phyloP scores from a whole-genome alignment of 345 rosid genomes.

The Salix udensis region DNA sequence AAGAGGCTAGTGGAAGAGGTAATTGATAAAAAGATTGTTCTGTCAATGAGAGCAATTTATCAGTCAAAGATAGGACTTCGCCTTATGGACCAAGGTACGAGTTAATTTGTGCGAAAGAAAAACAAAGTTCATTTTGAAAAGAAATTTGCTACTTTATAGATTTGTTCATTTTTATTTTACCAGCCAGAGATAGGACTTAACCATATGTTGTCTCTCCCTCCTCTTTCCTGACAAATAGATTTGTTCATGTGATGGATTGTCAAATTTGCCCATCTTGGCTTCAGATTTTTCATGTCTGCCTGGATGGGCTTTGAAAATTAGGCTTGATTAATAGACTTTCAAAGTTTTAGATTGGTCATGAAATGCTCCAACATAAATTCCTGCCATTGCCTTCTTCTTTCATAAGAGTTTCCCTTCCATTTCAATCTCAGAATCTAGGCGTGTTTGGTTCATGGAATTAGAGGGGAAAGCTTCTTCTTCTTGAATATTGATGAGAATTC shows the following conservation, averaged over 20 bases:
- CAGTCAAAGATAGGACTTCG: conserved; percentile 86
- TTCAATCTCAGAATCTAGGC: neutral
- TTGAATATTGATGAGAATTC: too few relatives aligned
- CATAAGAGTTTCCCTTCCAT: neutral
- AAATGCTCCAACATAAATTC: neutral
- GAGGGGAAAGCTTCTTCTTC: too few relatives aligned
- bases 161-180: neutral
- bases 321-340: neutral
- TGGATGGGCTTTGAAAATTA: neutral
- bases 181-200: neutral
- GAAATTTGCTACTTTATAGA: neutral
- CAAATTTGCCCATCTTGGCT: neutral
- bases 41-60: conserved; percentile 93
- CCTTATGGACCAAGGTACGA: conserved; percentile 75
- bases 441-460: neutral
- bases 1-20: conserved; percentile 90
- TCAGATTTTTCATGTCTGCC: neutral
- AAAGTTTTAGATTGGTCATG: neutral
- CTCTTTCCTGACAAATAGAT: neutral
- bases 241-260: neutral
- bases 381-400: neutral
- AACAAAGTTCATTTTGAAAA: neutral
- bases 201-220: neutral
- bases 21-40: conserved; percentile 73
- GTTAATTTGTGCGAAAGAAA: neutral